Evolutionary conservation across 495 filamentous ascomycete genomes (phyloP), one percentile per base, ranked within the genome.

Genomic region (Hypomontagnella submonticulosa): DNA sequence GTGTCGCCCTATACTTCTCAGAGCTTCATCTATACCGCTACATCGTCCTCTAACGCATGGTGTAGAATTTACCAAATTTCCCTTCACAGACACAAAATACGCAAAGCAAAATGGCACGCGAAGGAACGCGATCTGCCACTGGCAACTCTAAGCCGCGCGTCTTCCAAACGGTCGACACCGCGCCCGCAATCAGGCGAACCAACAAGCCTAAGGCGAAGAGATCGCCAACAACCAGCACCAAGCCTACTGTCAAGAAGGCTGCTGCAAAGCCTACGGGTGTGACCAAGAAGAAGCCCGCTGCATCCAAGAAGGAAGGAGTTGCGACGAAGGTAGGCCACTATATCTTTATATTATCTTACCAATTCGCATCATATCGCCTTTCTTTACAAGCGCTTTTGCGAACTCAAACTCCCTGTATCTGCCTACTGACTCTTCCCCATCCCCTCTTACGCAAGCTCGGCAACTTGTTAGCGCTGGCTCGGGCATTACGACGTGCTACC

Each of bases 101-200:
- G 6, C 23, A 2, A 27, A 27, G 23, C 61, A 73, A 69, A 67
- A 85, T 85, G 83, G 71, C 81, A 72, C 81, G 81, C 68, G 83
- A 85, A 78, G 82, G 82, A 69, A 85, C 83, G 51, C 81, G 83
- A 58, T 84, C 82, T 44, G 66, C 72, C 55, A 85, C 83, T 38
- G 83, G 83, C 74, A 82, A 85, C 72, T 80, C 83, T 44, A 77
- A 77, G 65, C 83, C 83, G 60, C 79, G 83, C 67, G 77, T 84
- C 67, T 81, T 84, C 72, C 75, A 77, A 43, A 76, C 77, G 15
- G 73, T 83, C 64, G 77, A 83, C 70, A 83, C 83, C 15, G 78
- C 75, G 51, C 79, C 80, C 32, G 74, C 78, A 37, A 79, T 83
- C 66, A 81, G 78, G 73, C 76, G 80, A 58, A 79, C 74, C 32